Percentiles rank a stretch among this genome's conserved stretches.
These are phyloP conservation scores for Aspergillus neoniger DNA, from an alignment of 2,329 filamentous ascomycete species.

Conservation along the genomic window DNA sequence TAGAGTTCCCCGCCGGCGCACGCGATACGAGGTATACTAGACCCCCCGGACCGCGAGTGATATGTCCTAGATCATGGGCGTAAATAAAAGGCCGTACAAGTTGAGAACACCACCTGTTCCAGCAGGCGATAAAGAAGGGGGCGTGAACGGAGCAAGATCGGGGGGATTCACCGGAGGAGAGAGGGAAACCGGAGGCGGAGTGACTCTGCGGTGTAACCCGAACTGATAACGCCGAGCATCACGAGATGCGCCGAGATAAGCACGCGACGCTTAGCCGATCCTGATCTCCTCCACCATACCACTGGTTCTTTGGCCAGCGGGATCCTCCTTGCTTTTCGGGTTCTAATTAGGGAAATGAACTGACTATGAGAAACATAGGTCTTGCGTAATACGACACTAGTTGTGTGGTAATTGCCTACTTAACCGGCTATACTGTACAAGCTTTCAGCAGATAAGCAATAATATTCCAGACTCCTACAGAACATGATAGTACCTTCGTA, in stretches of 20 bases:
- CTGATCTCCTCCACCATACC: no score
- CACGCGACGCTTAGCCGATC: constrained; percentile 4
- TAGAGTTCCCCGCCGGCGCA: background rate
- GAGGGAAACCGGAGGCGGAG: background rate
- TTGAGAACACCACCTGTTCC: background rate
- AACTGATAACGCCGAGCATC: constrained; percentile 16
- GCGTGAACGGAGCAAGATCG: background rate
- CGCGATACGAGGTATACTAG: background rate
- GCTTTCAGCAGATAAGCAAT: background rate
- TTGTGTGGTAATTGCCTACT: background rate
- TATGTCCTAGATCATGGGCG: background rate
- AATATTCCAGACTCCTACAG: constrained; percentile 32
- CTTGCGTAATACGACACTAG: background rate
- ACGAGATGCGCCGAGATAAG: constrained; percentile 14
- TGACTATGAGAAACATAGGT: no score
- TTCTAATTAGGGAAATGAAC: no score
- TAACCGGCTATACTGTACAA: background rate
- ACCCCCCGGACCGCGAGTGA: background rate
- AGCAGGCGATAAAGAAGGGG: constrained; percentile 6
- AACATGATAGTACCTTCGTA: constrained; percentile 19
- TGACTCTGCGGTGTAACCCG: constrained; percentile 7
- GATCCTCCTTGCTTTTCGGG: no score
- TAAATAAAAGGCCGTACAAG: background rate
- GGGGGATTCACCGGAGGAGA: background rate
- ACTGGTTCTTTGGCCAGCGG: no score